Base-by-base conservation (phyloP, 73 alveolate genomes). In the Paramecium pentaurelia region DNA sequence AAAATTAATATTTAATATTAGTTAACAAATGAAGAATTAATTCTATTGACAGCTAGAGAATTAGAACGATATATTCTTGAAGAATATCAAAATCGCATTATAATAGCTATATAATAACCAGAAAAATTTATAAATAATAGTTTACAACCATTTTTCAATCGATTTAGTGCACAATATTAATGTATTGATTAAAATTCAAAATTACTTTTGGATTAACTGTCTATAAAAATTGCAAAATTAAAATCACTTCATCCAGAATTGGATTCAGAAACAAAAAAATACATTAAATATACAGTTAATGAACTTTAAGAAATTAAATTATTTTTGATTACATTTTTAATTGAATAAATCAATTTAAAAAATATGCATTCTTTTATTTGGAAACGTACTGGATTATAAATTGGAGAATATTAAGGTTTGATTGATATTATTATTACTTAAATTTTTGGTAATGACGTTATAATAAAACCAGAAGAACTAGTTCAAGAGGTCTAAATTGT, bases 1-100 rank as follows among this genome's bases (percentile, higher is more conserved):
- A 94, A 90, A 27, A 64, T 32, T 64, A 27, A 64, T 0, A 75
- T 1, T 1, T 5, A 2, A 11, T 20, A 14, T 64, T 64, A 64
- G 84, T 64, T 64, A 64, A 12, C 77, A 44, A 92, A 71, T 92
- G 88, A 49, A 40, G 96, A 94, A 73, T 47, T 94, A 32, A 30
- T 70, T 32, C 47, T 84, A 54, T 92, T 94, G 86, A 88, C 86
- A 5, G 93, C 92, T 12, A 92, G 91, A 22, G 94, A 92, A 77
- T 25, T 94, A 32, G 97, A 94, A 87, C 54, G 75, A 42, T 75
- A 45, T 77, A 92, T 92, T 20, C 47, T 92, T 51, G 28, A 92
- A 68, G 85, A 94, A 77, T 92, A 58, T 86, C 8, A 51, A 14
- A 32, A 92, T 32, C 44, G 47, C n/a, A 86, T 94, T 42, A 30